A percentile compares a stretch with the other conserved stretches of the same genome.
Evolutionary conservation across 1,284 basidiomycete species (phyloP).

Genomic region (Sporisorium iseilematis-ciliati): DNA sequence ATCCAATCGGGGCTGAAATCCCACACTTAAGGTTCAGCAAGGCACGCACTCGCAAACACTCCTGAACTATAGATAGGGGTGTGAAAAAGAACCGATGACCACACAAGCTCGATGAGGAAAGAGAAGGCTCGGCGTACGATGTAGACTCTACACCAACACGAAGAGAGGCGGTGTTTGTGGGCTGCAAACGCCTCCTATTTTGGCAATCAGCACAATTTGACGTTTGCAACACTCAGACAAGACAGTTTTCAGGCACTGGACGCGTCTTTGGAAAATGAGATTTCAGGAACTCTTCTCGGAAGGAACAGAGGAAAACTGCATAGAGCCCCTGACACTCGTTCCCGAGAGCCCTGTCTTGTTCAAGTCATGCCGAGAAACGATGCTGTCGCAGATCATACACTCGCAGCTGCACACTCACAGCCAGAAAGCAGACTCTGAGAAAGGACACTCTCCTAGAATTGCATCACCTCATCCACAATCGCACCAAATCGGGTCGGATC

Average conservation of each 20-base stretch:
- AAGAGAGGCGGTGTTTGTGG: background rate
- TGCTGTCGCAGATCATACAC: too few relatives aligned
- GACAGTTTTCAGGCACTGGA: conserved; percentile 1
- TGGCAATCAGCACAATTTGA: conserved; percentile 33
- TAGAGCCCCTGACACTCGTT: background rate
- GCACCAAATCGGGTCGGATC: conserved; percentile 34
- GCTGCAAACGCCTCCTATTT: conserved; percentile 32
- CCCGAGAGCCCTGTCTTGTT: background rate
- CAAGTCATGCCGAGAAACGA: background rate
- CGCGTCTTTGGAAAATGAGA: conserved; percentile 15
- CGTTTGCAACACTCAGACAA: conserved; percentile 22
- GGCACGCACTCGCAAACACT: too few relatives aligned
- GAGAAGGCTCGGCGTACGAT: too few relatives aligned
- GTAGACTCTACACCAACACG: conserved; percentile 29
- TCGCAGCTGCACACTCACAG: too few relatives aligned
- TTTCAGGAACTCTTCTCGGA: background rate
- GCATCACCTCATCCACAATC: conserved; percentile 39
- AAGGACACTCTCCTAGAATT: conserved; percentile 2
- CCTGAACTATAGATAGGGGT: conserved; percentile 9
- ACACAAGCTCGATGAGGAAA: background rate
- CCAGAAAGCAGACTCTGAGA: too few relatives aligned
- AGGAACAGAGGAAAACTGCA: background rate
- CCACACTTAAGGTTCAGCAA: background rate
- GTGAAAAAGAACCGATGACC: conserved; percentile 4
- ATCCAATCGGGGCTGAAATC: conserved; percentile 5